These are phyloP conservation scores for Podila epigama DNA, from an alignment of 192 early-diverging fungal species.

Conservation along the genomic window DNA sequence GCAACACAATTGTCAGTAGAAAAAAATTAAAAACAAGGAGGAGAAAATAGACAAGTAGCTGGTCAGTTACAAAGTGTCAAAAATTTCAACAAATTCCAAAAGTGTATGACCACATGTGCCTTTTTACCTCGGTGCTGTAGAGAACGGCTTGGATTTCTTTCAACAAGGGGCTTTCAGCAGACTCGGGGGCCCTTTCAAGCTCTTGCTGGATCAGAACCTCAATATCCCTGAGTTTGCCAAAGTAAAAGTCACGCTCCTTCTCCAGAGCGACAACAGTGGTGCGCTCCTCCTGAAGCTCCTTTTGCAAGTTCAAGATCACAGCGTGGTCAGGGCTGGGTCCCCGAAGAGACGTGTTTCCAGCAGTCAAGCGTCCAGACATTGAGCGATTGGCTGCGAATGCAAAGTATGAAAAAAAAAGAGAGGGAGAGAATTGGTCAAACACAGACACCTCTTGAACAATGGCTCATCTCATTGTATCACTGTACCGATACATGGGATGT, in stretches of 20 bases:
- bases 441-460: background rate
- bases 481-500: background rate
- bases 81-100: too few relatives aligned
- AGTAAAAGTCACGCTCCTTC: slow-evolving; percentile 99
- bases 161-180: slow-evolving; percentile 62
- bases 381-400: slow-evolving; percentile 33
- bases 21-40: slow-evolving; percentile 3
- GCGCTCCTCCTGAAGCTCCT: slow-evolving; percentile 83
- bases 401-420: slow-evolving; percentile 10
- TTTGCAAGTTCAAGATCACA: slow-evolving; percentile 76
- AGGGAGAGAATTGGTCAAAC: background rate
- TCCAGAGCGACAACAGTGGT: slow-evolving; percentile 90
- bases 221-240: slow-evolving; percentile 92
- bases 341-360: slow-evolving; percentile 32
- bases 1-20: background rate
- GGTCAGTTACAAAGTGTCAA: too few relatives aligned
- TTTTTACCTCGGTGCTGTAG: slow-evolving; percentile 83
- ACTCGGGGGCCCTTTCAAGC: slow-evolving; percentile 62
- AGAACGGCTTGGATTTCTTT: slow-evolving; percentile 87
- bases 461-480: background rate
- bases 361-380: slow-evolving; percentile 33
- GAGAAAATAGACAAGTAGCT: background rate
- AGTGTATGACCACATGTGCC: background rate
- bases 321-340: slow-evolving; percentile 59
- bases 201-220: slow-evolving; percentile 90